A percentile compares a stretch with the other conserved stretches of the same genome.
These are phyloP conservation scores for Bertia moriformis DNA, from an alignment of 2,329 filamentous ascomycete genomes.

Conservation along the genomic window DNA sequence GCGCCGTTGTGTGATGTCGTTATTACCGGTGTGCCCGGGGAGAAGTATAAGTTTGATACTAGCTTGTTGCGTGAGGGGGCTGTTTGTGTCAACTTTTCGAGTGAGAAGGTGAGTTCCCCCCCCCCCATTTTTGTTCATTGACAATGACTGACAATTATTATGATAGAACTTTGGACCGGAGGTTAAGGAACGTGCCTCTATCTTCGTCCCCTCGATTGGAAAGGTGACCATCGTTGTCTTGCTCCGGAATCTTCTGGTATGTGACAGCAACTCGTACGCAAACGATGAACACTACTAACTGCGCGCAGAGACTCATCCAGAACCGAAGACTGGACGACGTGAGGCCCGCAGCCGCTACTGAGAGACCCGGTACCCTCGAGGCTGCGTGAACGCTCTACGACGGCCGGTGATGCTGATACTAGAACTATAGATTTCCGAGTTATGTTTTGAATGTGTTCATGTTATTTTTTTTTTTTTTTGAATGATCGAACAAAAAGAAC, in stretches of 20 bases:
- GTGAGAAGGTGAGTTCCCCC: background rate
- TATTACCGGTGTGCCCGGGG: slow-evolving; percentile 78
- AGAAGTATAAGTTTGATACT: slow-evolving; percentile 79
- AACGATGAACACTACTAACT: background rate
- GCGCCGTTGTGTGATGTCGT: slow-evolving; percentile 84
- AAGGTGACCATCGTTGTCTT: slow-evolving; percentile 94
- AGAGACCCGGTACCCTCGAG: slow-evolving; percentile 22
- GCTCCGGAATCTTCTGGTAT: slow-evolving; percentile 73
- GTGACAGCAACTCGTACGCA: slow-evolving; percentile 18
- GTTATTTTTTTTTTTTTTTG: slow-evolving; percentile 1
- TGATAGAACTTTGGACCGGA: slow-evolving; percentile 78
- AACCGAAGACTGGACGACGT: slow-evolving; percentile 21
- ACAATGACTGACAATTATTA: slow-evolving; percentile 36
- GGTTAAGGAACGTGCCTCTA: slow-evolving; percentile 87
- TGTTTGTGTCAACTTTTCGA: slow-evolving; percentile 95
- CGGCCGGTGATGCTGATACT: background rate
- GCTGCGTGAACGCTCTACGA: slow-evolving; percentile 7
- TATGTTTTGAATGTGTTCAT: background rate
- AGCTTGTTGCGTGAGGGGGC: slow-evolving; percentile 74
- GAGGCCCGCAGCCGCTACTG: slow-evolving; percentile 21
- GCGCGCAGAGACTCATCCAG: slow-evolving; percentile 22
- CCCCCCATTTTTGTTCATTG: background rate
- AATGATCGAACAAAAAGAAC: no score
- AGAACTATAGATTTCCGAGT: slow-evolving; percentile 1
- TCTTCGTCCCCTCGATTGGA: slow-evolving; percentile 92